These are phyloP conservation scores for Trichosanthes cucumerina DNA, from an alignment of 306 rosid genomes.

Conservation along the genomic window DNA sequence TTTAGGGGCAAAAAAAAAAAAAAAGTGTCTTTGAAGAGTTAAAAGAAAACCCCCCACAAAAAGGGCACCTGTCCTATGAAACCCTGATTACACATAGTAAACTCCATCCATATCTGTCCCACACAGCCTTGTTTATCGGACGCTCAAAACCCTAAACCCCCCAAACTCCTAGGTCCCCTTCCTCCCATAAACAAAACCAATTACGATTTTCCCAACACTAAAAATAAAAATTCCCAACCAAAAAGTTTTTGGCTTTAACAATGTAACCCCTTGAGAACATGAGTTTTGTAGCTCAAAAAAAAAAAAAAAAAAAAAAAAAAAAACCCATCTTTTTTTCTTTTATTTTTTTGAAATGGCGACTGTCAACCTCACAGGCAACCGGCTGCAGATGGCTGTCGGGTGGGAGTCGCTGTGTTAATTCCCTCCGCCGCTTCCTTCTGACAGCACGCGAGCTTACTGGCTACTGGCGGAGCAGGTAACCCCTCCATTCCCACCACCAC, in stretches of 20 bases:
- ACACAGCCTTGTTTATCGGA: constrained; percentile 42
- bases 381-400: constrained; percentile 68
- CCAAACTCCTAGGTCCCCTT: constrained; percentile 36
- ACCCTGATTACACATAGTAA: not conserved
- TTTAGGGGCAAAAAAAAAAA: too few species aligned
- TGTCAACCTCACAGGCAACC: constrained; percentile 50
- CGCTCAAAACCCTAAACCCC: constrained; percentile 3
- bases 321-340: not conserved
- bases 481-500: not conserved
- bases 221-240: not conserved
- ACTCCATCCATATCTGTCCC: constrained; percentile 2
- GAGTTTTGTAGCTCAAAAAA: not conserved
- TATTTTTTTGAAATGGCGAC: constrained; percentile 19
- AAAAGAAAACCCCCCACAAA: not conserved
- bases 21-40: not conserved
- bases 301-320: too few species aligned
- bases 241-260: constrained; percentile 9
- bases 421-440: constrained; percentile 43
- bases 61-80: not conserved
- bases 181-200: not conserved
- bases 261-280: not conserved
- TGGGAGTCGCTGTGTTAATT: constrained; percentile 12
- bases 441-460: constrained; percentile 53
- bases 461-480: constrained; percentile 39
- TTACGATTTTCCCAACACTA: constrained; percentile 3